Conservation (phyloP, 176 grass and related monocot species). For the Triticum turgidum region DNA sequence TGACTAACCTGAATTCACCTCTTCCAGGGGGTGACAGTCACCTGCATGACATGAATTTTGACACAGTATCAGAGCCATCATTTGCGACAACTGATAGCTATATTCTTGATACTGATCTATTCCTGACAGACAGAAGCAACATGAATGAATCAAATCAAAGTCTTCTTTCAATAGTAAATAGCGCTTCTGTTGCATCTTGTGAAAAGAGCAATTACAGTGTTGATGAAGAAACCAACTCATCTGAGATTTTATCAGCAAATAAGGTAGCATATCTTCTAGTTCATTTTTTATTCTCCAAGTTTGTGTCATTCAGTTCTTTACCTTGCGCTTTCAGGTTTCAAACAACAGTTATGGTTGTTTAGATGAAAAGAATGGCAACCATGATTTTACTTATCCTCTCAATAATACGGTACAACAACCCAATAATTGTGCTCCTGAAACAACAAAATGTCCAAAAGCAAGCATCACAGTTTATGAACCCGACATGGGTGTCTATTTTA, state of each 20-base stretch:
- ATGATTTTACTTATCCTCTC: constrained; percentile 48
- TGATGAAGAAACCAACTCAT: constrained; percentile 37
- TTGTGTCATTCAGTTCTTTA: constrained; percentile 29
- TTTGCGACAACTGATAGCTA: constrained; percentile 43
- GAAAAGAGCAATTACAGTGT: constrained; percentile 32
- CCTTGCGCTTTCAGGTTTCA: constrained; percentile 33
- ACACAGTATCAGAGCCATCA: constrained; percentile 61
- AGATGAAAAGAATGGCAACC: constrained; percentile 43
- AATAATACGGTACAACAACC: constrained; percentile 48
- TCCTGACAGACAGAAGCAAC: constrained; percentile 42
- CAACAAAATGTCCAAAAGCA: constrained; percentile 66
- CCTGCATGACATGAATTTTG: constrained; percentile 46
- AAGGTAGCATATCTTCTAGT: constrained; percentile 39
- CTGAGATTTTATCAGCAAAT: constrained; percentile 50
- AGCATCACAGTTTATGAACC: constrained; percentile 57
- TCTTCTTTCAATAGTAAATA: constrained; percentile 50
- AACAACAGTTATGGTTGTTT: constrained; percentile 26
- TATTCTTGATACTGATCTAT: constrained; percentile 35
- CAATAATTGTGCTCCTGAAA: constrained; percentile 57
- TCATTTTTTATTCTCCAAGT: not conserved
- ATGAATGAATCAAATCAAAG: constrained; percentile 50
- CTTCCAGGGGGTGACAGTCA: constrained; percentile 57
- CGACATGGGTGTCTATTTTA: constrained; percentile 44
- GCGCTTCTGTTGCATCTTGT: constrained; percentile 31
- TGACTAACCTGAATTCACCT: constrained; percentile 71